Evolutionary conservation across 2,329 filamentous ascomycete species (phyloP), one percentile per base, ranked within the genome.

Genomic region (Leptographium flavum): DNA sequence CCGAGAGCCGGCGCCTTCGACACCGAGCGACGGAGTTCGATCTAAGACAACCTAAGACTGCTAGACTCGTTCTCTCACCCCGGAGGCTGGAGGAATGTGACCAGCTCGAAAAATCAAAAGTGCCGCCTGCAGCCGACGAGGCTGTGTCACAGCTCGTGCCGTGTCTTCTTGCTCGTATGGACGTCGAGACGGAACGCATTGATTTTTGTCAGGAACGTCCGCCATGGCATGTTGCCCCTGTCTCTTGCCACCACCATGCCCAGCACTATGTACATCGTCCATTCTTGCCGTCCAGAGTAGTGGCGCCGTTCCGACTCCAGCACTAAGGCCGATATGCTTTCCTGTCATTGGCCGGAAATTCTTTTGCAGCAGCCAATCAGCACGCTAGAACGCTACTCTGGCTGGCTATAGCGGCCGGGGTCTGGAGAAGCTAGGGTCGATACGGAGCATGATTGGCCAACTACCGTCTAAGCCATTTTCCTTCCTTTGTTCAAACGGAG

Each of bases 341-440:
- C 23, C 22, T 40, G 25, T 38, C 40, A 52, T 52, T 51, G 50
- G 50, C 40, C 25, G 21, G 17, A 32, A 46, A 46, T 39, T 30
- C 35, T 13, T 4, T 8, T 3, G 9, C 6, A 3, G 3, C 13
- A 10, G 28, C 51, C 51, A 52, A 52, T 51, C 47, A 51, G 15
- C 5, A 3, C 2, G 2, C 19, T 1, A 22, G 17, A 33, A 13
- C 17, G 19, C 41, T 15, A 17, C 36, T 42, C 43, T 2, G 21
- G 15, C 28, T 17, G 14, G 27, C 21, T 21, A 33, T 15, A 38
- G 37, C 47, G 41, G 39, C 45, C 38, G 15, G 46, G 51, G 49
- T 35, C 47, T 15, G 15, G 19, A 41, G 25, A 3, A 22, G 49
- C 49, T 17, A 42, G 47, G 51, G 51, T 31, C 40, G n/a, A 17